These are phyloP conservation scores for Globisporangium carolinianum DNA, from an alignment of 352 stramenopile genomes.

Conservation along the genomic window DNA sequence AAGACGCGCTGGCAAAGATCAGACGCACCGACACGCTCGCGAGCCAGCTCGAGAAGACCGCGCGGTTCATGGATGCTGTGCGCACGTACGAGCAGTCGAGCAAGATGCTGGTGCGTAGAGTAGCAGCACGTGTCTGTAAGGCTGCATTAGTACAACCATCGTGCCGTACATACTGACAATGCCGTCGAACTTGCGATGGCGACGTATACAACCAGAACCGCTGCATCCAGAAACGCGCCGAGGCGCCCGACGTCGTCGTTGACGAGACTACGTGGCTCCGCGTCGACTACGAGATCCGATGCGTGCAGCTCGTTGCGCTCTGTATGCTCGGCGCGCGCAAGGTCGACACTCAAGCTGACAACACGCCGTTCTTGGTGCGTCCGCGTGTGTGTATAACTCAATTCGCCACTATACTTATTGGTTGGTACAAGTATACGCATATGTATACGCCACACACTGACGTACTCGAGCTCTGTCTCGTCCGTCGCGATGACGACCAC, in stretches of 20 bases:
- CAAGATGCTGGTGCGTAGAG: constrained; percentile 52
- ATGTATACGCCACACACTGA: no score
- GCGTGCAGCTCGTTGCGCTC: constrained; percentile 63
- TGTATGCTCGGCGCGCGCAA: constrained; percentile 56
- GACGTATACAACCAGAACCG: constrained; percentile 23
- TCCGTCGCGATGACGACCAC: no score
- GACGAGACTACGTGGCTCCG: constrained; percentile 63
- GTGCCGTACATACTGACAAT: no score
- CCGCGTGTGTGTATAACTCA: no score
- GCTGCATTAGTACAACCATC: no score
- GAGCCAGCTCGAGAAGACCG: constrained; percentile 52
- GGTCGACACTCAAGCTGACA: constrained; percentile 31
- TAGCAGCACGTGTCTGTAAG: no score
- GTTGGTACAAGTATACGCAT: no score
- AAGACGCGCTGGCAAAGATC: constrained; percentile 57
- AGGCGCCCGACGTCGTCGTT: constrained; percentile 30
- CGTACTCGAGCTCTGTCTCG: no score
- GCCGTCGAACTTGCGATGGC: no score
- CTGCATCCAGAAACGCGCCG: constrained; percentile 58
- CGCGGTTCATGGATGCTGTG: constrained; percentile 57
- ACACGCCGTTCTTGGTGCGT: constrained; percentile 54
- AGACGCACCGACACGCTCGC: constrained; percentile 46
- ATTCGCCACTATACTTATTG: no score
- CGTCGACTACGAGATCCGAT: constrained; percentile 73
- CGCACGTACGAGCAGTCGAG: constrained; percentile 64